Conservation (phyloP, 345 rosid genomes). For the Eucalyptus regnans region DNA sequence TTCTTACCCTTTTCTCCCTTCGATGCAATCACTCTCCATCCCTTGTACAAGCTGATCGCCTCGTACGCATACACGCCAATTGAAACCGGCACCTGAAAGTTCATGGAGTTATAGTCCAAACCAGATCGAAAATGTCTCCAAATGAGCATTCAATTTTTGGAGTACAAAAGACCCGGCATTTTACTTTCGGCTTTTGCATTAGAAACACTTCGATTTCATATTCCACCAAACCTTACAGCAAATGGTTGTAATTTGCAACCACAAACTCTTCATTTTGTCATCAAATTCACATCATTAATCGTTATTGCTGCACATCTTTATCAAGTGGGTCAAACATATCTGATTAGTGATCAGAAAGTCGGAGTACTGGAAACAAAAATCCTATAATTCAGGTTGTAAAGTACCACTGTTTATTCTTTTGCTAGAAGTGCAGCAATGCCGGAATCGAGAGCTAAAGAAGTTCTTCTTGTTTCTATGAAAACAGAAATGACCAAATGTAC, state of each 20-base stretch:
- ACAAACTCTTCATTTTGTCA: not conserved
- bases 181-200: not conserved
- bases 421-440: not conserved
- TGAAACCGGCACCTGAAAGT: constrained; percentile 8
- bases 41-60: constrained; percentile 20
- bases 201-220: not conserved
- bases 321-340: not conserved
- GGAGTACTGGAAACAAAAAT: not conserved
- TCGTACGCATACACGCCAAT: constrained; percentile 1
- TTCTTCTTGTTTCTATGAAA: not conserved
- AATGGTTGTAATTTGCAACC: not conserved
- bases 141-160: not conserved
- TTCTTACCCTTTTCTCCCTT: constrained; percentile 6
- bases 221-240: not conserved
- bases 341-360: not conserved
- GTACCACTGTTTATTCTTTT: not conserved
- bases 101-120: not conserved
- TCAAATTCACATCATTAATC: not conserved
- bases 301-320: not conserved
- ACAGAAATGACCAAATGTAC: not conserved
- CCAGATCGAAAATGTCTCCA: not conserved
- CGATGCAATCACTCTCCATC: constrained; percentile 15
- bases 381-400: not conserved
- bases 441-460: not conserved
- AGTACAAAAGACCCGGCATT: not conserved